Evolutionary conservation across 2,329 filamentous ascomycete genomes (phyloP), one percentile per base, ranked within the genome.

Genomic region (Pseudopyricularia cyperi): DNA sequence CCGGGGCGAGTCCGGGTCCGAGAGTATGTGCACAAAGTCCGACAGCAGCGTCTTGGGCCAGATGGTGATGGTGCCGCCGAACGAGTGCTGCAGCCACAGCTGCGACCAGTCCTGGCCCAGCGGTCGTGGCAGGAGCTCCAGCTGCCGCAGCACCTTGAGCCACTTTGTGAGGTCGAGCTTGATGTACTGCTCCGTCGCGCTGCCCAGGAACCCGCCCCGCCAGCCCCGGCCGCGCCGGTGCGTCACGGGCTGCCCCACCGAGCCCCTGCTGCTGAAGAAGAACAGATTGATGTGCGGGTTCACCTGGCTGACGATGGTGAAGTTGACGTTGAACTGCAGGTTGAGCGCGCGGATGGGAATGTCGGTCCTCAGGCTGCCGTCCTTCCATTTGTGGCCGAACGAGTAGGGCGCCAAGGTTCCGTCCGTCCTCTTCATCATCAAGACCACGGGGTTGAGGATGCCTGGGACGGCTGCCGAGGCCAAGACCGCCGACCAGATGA

Each of bases 351-450:
- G 93, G 62, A 98, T 80, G 0, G 93, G 93, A 28, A 98, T 96
- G 62, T 98, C 93, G 1, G 93, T 98, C 35, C 93, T 80, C 52
- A 98, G 71, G 59, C 86, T 93, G 51, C 93, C 93, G 65, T 98
- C 93, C 68, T 98, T 98, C 93, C 93, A 98, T 69, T 97, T 97
- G 72, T 97, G 90, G 0, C 93, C 93, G 63, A 98, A 98, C 0
- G 88, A 94, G 67, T 95, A 98, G 0, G 93, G 93, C 0, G 82
- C 80, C 4, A 98, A 73, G 2, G 74, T 82, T 1, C 89, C 90
- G 54, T 89, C 79, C 17, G 76, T 74, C 51, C 78, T 86, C 70
- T 95, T 95, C 74, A 95, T 90, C 73, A 88, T 87, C 7, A 98
- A 80, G 1, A 98, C 91, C 2, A 94, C 87, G 0, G 93, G 93